These are phyloP conservation scores for Polysphondylium violaceum DNA, from an alignment of 78 protist species.

Conservation along the genomic window DNA sequence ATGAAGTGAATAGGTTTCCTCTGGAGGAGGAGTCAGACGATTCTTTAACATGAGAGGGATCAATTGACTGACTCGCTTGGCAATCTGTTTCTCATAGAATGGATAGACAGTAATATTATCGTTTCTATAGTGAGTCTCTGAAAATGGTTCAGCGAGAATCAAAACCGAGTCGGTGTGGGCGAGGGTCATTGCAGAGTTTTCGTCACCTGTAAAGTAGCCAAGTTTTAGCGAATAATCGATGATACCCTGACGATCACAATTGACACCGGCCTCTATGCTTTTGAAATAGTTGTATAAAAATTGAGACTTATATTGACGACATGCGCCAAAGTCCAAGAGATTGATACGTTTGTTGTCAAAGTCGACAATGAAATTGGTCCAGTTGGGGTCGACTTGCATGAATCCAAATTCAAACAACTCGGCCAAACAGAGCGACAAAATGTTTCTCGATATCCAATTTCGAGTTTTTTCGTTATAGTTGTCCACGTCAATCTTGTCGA, in stretches of 20 bases:
- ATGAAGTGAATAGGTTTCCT: constrained; percentile 93
- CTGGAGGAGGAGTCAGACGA: constrained; percentile 90
- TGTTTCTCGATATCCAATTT: constrained; percentile 50
- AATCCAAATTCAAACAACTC: constrained; percentile 87
- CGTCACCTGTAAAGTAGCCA: constrained; percentile 94
- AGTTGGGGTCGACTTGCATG: constrained; percentile 97
- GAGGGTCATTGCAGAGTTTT: constrained; percentile 83
- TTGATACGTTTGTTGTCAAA: constrained; percentile 57
- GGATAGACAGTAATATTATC: constrained; percentile 32
- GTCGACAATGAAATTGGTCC: constrained; percentile 90
- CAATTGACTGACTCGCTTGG: constrained; percentile 63
- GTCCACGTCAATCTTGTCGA: constrained; percentile 49
- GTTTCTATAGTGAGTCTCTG: not conserved
- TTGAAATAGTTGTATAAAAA: constrained; percentile 86
- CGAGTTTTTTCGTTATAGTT: constrained; percentile 48
- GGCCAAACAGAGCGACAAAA: constrained; percentile 77
- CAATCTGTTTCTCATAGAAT: constrained; percentile 67
- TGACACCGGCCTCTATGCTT: constrained; percentile 87
- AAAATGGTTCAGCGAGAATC: constrained; percentile 88
- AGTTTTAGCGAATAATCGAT: constrained; percentile 80
- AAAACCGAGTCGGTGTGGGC: constrained; percentile 87
- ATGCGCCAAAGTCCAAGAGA: constrained; percentile 94
- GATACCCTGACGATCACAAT: constrained; percentile 22
- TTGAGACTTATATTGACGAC: constrained; percentile 47
- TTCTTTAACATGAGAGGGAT: constrained; percentile 88